Percentiles rank a stretch among this genome's conserved stretches.
Evolutionary conservation across 352 stramenopile species (phyloP).

Genomic region (Phytophthora aleatoria): DNA sequence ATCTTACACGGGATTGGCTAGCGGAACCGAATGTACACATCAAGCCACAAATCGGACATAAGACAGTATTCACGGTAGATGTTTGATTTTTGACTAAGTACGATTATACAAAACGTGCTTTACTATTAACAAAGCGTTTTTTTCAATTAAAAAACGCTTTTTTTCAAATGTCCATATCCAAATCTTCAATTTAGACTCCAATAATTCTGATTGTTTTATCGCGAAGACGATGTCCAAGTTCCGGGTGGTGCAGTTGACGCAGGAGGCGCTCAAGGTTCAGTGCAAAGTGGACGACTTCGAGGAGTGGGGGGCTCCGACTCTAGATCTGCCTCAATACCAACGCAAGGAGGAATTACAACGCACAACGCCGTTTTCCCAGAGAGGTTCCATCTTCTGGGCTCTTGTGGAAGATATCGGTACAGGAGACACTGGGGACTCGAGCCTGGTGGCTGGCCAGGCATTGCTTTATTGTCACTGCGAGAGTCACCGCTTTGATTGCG

Average conservation of each 20-base stretch:
- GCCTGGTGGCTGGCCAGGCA: constrained; percentile 18
- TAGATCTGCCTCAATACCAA: constrained; percentile 51
- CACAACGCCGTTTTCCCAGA: constrained; percentile 46
- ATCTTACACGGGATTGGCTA: constrained; percentile 23
- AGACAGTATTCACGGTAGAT: not conserved
- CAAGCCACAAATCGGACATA: constrained; percentile 5
- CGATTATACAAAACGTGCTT: constrained; percentile 1
- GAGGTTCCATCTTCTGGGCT: constrained; percentile 70
- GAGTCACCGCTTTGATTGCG: constrained; percentile 60
- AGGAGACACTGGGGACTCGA: constrained; percentile 15
- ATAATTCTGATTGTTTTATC: no score
- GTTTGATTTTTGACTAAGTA: not conserved
- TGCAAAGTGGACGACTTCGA: constrained; percentile 63
- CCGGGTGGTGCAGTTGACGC: constrained; percentile 54
- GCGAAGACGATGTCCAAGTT: constrained; percentile 28
- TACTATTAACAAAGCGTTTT: not conserved
- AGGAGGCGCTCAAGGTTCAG: constrained; percentile 60
- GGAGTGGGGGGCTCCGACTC: constrained; percentile 43
- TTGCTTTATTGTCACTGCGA: constrained; percentile 62
- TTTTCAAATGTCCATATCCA: no score
- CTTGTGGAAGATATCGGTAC: constrained; percentile 49
- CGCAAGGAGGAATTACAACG: constrained; percentile 50
- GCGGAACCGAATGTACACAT: constrained; percentile 2
- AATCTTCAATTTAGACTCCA: no score
- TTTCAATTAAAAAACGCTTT: not conserved